A percentile compares a stretch with the other conserved stretches of the same genome.
Evolutionary conservation across 176 grass and related monocot genomes (phyloP).

Genomic region (Luzula sylvatica): DNA sequence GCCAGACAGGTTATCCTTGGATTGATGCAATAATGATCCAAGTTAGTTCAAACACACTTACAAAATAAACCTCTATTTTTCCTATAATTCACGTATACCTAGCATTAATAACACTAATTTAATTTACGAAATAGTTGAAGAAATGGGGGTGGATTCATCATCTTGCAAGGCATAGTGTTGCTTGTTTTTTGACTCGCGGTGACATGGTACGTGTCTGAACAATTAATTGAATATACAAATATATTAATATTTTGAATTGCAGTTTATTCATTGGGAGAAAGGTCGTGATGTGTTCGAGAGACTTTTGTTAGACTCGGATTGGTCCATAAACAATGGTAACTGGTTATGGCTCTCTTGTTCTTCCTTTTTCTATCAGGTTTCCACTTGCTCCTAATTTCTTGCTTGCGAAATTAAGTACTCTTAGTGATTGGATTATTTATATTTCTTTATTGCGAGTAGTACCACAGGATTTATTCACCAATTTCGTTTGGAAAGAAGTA

Average conservation of each 20-base stretch:
- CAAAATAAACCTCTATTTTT: too few species aligned
- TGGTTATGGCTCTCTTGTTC: conserved; percentile 96
- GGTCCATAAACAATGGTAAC: conserved; percentile 87
- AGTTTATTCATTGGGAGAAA: conserved; percentile 98
- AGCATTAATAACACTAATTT: too few species aligned
- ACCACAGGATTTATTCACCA: conserved; percentile 79
- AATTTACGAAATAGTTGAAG: conserved; percentile 32
- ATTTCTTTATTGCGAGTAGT: conserved; percentile 33
- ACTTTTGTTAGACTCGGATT: conserved; percentile 81
- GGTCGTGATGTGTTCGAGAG: conserved; percentile 84
- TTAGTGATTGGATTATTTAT: not conserved
- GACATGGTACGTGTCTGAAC: conserved; percentile 54
- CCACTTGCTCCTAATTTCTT: not conserved
- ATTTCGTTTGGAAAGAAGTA: conserved; percentile 89
- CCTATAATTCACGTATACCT: too few species aligned
- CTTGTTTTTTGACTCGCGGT: conserved; percentile 85
- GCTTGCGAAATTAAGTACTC: not conserved
- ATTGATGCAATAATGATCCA: conserved; percentile 98
- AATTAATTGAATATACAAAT: not conserved
- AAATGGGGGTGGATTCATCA: conserved; percentile 97
- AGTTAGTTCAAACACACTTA: conserved; percentile 21
- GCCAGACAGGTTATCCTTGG: conserved; percentile 82
- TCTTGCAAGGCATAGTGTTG: conserved; percentile 90
- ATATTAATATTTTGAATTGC: not conserved
- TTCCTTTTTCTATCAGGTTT: conserved; percentile 89